Conservation (phyloP, 768 basidiomycete genomes). For the Zangia roseola region DNA sequence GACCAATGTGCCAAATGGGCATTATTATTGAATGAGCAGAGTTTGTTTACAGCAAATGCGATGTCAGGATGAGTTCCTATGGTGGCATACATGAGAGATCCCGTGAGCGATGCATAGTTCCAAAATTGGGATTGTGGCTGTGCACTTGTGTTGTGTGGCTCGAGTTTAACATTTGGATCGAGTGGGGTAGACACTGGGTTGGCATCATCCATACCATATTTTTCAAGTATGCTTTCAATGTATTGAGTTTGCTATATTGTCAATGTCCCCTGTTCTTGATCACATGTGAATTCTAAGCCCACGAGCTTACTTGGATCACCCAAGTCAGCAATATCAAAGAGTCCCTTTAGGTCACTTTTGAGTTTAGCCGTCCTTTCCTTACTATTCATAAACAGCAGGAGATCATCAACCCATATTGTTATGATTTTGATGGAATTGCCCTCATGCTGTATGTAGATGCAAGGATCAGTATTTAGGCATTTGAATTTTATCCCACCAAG, state of each 20-base stretch:
- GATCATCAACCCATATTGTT: conserved; percentile 18
- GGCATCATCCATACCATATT: not conserved
- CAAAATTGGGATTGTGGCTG: not conserved
- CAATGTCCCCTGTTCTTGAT: not conserved
- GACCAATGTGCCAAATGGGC: conserved; percentile 6
- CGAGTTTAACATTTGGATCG: not conserved
- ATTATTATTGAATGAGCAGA: conserved; percentile 11
- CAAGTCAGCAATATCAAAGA: conserved; percentile 11
- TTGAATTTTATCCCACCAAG: not conserved
- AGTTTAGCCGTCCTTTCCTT: not conserved
- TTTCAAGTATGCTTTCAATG: not conserved
- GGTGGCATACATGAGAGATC: conserved; percentile 25
- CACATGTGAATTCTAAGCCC: not conserved
- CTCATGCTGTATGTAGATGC: not conserved
- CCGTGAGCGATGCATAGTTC: conserved; percentile 4
- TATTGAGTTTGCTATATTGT: conserved; percentile 6
- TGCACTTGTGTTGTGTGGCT: not conserved
- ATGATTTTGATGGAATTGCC: conserved; percentile 10
- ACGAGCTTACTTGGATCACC: conserved; percentile 22
- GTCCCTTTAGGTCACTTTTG: not conserved
- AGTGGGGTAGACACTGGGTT: conserved; percentile 8
- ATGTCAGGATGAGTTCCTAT: conserved; percentile 13
- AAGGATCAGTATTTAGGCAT: not conserved
- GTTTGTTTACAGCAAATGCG: not conserved
- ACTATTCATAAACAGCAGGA: not conserved